Evolutionary conservation across 1,284 basidiomycete genomes (phyloP), one percentile per base, ranked within the genome.

Genomic region (Tylopilus sp.): DNA sequence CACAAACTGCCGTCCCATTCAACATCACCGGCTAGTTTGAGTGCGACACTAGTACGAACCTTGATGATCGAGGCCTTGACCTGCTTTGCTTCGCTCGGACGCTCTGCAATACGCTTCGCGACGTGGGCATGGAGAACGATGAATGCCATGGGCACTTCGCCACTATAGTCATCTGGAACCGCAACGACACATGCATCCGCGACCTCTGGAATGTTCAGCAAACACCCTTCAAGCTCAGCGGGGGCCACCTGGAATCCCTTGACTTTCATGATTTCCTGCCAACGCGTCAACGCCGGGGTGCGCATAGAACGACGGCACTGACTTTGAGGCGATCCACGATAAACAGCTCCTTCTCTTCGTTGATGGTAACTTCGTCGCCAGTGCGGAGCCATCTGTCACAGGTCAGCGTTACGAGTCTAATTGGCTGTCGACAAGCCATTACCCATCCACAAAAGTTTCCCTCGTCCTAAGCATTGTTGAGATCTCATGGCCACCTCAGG

Each of bases 101-200:
- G 59, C 31, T 60, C 56, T 15, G 65, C 57, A 7, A 72, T 62
- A 26, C 66, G 61, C 52, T 55, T 35, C 18, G 63, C 66, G 0
- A 73, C 69, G 7, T 65, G 60, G 0, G 65, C 52, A 18, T 67
- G 69, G 1, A 75, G 70, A 4, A 76, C 73, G n/a, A 83, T 71
- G 59, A 76, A 83, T 10, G 79, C 81, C 47, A 80, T 64, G 0
- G 83, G 83, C 1, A 81, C 62, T 57, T 85, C 84, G 39, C 82
- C 80, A 35, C 74, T 77, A 57, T 79, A 88, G 12, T 88, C 85
- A 60, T 93, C 85, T 1, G 81, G 82, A 6, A 91, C 66, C 2
- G 86, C 82, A 15, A 93, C 84, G 5, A 93, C 87, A 54, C 88
- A 89, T 1, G 74, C 76, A 51, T 91, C 84, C 1, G 73, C 73